Evolutionary conservation across 257 asterid genomes (phyloP), one percentile per base, ranked within the genome.

Genomic region (Solanum sitiens): DNA sequence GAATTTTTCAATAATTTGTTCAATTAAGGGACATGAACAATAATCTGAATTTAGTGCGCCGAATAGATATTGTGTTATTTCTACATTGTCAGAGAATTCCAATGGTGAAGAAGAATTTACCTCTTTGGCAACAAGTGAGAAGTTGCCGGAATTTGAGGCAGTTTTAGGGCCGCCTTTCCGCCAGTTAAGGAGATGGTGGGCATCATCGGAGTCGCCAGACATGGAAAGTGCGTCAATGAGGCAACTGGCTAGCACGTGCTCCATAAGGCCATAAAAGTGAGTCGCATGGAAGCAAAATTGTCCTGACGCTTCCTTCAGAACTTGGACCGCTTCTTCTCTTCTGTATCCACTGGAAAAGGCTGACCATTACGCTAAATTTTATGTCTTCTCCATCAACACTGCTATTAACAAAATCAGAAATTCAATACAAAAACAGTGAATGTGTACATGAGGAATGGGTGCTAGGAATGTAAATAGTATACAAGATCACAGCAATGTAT

Each of bases 171-270:
- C 98, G 18, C 18, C 7, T 47, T 47, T 47, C 56, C 0, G 20
- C 59, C 59, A 14, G 7, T 50, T 50, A 8, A 50, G 8, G 59
- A 50, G 20, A 50, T 50, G 59, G 59, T 14, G 21, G 59, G 59
- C 59, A 50, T 50, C 59, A 50, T 50, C 21, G 21, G 21, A 50
- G 59, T 50, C 7, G 3, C 21, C 8, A 3, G 59, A 50, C 59
- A 15, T 4, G 20, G 20, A 14, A 50, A 50, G 59, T 50, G 59
- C 8, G 8, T 50, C 21, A 47, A 50, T 50, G 59, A 5, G 21
- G 93, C 96, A 95, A 2, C 95, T 95, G 86, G 99, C 96, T 14
- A 95, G 98, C 32, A 89, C 98, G 92, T 95, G 98, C 93, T 97
- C 98, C 11, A 94, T 95, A 65, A 97, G 95, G 2, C 98, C 98